Evolutionary conservation across 495 filamentous ascomycete genomes (phyloP).

Genomic region (Viridothelium virens): DNA sequence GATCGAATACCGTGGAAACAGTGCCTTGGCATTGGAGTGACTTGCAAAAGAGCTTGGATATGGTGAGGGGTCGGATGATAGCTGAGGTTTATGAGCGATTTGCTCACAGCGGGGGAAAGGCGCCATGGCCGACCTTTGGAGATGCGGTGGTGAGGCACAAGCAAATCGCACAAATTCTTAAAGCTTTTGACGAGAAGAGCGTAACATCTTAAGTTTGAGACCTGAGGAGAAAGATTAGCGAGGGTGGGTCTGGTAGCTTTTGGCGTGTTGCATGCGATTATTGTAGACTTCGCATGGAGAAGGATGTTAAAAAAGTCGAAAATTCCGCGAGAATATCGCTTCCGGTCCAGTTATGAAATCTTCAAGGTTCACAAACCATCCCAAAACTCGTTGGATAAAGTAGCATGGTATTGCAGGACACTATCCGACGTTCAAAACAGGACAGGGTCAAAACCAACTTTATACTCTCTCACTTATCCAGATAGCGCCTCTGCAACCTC

Average conservation of each 20-base stretch:
- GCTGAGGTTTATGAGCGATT: slow-evolving; percentile 12
- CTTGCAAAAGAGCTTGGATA: slow-evolving; percentile 14
- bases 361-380: no score
- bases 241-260: no score
- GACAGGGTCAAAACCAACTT: not conserved
- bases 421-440: not conserved
- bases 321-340: not conserved
- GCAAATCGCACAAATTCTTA: slow-evolving; percentile 12
- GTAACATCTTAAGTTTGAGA: not conserved
- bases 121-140: slow-evolving; percentile 14
- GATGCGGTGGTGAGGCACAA: slow-evolving; percentile 16
- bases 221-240: no score
- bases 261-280: no score
- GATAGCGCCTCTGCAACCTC: slow-evolving; percentile 84
- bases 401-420: no score
- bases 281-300: no score
- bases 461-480: slow-evolving; percentile 83
- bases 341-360: not conserved
- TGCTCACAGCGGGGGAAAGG: slow-evolving; percentile 12
- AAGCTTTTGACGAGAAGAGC: not conserved
- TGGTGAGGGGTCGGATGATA: not conserved
- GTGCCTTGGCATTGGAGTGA: slow-evolving; percentile 15
- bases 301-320: no score
- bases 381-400: no score
- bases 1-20: slow-evolving; percentile 13